Base-by-base conservation (phyloP, 2,329 filamentous ascomycete genomes). In the Thyridium curvatum region DNA sequence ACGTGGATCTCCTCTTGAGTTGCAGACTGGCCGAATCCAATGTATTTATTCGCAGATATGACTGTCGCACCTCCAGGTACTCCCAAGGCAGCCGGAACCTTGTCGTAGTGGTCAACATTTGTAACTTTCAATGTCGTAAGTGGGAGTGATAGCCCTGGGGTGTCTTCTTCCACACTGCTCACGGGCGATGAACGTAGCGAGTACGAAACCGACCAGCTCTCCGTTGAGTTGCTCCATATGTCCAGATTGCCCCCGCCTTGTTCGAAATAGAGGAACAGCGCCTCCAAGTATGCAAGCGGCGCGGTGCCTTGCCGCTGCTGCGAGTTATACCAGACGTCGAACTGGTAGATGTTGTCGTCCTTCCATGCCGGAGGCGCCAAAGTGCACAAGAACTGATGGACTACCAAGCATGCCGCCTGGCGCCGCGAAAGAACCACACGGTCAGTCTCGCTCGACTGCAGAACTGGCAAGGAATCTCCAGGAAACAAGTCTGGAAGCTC, bases 1-100 rank as follows among this genome's bases (percentile, higher is more conserved):
- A 59, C 52, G 37, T 56, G 59, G 6, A 61, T 40, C 32, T 62
- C 59, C 39, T 62, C 59, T 30, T 62, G 58, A 1, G 59, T 62
- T 4, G 56, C 59, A 4, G 58, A 60, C 43, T 60, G 51, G 1
- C 60, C 60, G 26, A 62, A 62, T 0, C 58, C 59, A 15, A 60
- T 49, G 18, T 53, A 44, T 29, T 53, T 58, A 41, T 64, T 63
- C 4, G 59, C 53, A 3, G 57, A 56, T 7, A 62, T 44, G 0
- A 61, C 56, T 6, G 52, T 53, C 3, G 53, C 56, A 2, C 55
- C 51, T 6, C 42, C 32, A 6, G 41, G 38, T 2, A 54, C 49
- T 0, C 47, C 34, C 14, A 48, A 38, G 14, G 50, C 46, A 35
- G 52, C 47, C 1, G 49, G 44, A 10, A 46, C 40, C 1, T 55